These are phyloP conservation scores for Solanum clarkiae DNA, from an alignment of 257 asterid species.

Conservation along the genomic window DNA sequence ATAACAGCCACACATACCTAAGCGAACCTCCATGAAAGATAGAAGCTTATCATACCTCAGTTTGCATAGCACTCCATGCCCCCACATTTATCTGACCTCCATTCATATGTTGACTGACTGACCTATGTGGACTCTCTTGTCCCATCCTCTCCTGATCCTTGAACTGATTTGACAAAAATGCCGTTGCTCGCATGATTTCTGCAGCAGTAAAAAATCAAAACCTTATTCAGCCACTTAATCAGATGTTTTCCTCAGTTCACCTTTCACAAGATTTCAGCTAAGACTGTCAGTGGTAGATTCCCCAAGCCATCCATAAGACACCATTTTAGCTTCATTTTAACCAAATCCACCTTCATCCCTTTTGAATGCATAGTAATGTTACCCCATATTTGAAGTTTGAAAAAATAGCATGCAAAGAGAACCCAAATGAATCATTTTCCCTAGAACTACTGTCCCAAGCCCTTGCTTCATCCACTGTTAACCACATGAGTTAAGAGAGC, in stretches of 20 bases:
- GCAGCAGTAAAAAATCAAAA: slow-evolving; percentile 6
- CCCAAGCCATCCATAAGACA: not conserved
- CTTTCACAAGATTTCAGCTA: not conserved
- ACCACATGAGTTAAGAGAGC: not conserved
- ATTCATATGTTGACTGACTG: slow-evolving; percentile 38
- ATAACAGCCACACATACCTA: not conserved
- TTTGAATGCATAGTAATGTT: not conserved
- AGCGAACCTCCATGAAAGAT: not conserved
- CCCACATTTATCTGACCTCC: slow-evolving; percentile 37
- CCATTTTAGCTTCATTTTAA: not conserved
- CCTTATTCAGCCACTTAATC: not conserved
- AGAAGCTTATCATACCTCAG: slow-evolving; percentile 29
- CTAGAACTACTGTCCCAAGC: not conserved
- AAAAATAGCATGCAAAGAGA: not conserved
- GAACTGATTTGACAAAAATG: slow-evolving; percentile 33
- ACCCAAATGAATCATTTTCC: not conserved
- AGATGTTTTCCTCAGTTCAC: not conserved
- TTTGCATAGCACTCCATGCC: slow-evolving; percentile 50
- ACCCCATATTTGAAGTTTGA: not conserved
- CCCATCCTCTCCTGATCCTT: slow-evolving; percentile 49
- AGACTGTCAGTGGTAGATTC: not conserved
- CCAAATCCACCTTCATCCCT: not conserved
- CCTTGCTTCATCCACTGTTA: not conserved
- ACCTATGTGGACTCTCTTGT: slow-evolving; percentile 30
- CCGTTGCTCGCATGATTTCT: slow-evolving; percentile 52